These are phyloP conservation scores for Hanseniaspora uvarum DNA, from an alignment of 1,139 yeast species.

Conservation along the genomic window DNA sequence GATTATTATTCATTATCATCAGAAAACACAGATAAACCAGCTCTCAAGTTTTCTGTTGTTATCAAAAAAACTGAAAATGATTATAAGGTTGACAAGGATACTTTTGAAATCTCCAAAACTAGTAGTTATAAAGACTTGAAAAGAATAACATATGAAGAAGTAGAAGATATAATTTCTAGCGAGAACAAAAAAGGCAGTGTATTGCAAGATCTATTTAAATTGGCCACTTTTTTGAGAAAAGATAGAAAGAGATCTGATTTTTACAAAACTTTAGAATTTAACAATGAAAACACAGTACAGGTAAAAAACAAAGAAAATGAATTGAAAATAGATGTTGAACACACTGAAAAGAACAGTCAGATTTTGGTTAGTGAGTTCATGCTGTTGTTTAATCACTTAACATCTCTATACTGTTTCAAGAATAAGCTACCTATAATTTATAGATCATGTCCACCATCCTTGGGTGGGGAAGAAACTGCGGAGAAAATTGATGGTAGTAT, in stretches of 20 bases:
- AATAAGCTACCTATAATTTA: constrained; percentile 50
- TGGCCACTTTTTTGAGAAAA: background rate
- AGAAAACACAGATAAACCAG: background rate
- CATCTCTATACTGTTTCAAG: constrained; percentile 43
- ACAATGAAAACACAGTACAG: background rate
- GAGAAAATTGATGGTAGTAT: constrained; percentile 25
- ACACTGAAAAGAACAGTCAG: constrained; percentile 34
- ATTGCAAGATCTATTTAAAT: background rate
- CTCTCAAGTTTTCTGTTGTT: constrained; percentile 1
- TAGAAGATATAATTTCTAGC: background rate
- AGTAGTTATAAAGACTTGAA: background rate
- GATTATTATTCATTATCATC: background rate
- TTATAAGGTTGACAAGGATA: background rate
- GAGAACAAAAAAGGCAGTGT: background rate
- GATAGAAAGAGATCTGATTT: background rate
- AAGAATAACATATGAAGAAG: constrained; percentile 11
- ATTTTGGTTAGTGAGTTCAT: constrained; percentile 68
- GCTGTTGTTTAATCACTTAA: constrained; percentile 62
- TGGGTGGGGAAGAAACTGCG: constrained; percentile 26
- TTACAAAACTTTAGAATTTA: background rate
- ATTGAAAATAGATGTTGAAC: background rate
- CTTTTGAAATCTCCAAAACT: background rate
- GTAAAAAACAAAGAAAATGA: background rate
- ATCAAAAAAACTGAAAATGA: background rate
- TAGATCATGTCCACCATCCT: constrained; percentile 31